Base-by-base conservation (phyloP, 768 basidiomycete species). In the Trametes meyenii region DNA sequence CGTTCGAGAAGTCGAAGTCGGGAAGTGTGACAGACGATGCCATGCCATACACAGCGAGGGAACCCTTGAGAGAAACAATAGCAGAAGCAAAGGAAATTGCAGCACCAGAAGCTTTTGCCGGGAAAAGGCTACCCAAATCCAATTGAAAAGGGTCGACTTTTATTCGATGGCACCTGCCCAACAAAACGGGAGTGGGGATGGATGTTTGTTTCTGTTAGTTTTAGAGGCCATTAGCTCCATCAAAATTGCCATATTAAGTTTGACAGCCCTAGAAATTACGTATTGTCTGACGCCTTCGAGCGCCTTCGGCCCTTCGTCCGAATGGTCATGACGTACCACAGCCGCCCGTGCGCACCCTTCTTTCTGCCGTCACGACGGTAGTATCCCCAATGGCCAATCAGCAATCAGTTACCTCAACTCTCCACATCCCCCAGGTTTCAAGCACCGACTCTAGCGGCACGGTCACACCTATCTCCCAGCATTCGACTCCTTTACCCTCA, bases 391-490 rank as follows among this genome's bases (percentile, higher is more conserved):
- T 60, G 58, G 26, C 58, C 14, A 12, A 50, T 2, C 58, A 45
- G 16, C 35, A 51, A 5, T 13, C 29, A 13, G 26, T 11, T 16
- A 0, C 45, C 5, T 21, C 35, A 8, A 42, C 49, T 44, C 49
- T 62, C 4, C 19, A 45, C 10, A 56, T 55, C 50, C 60, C 46
- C 39, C 46, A 40, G 23, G 8, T 33, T 24, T n/a, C 54, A 2
- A 44, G 45, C 50, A 62, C 66, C 1, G 68, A 67, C 54, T 63
- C 64, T 5, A 69, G 68, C 36, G 63, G 65, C 33, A 67, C 66
- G 0, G 66, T 67, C 5, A 69, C 68, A 0, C 68, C 68, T 14
- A 35, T 64, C n/a, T 69, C 68, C 16, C 64, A 66, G n/a, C 60
- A 64, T 35, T 64, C 64, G 1, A 36, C 52, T 10, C 50, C 55